Percentiles rank a stretch among this genome's conserved stretches.
phyloP scores from a whole-genome alignment of 345 rosid genomes.

The Aethionema arabicum region DNA sequence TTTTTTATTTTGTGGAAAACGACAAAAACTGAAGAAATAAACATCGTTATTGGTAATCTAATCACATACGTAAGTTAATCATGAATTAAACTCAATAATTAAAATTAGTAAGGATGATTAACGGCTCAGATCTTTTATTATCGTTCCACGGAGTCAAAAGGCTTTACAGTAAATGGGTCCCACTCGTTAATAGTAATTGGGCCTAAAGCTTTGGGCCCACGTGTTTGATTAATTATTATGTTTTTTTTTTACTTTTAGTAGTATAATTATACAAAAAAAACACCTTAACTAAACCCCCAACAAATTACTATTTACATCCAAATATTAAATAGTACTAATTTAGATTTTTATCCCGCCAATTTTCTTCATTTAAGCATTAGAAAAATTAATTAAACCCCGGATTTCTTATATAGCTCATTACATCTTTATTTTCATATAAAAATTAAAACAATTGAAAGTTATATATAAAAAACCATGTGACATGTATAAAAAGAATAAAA shows the following conservation, averaged over 20 bases:
- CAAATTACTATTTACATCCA: neutral
- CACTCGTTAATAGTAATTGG: conserved; percentile 22
- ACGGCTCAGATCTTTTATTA: conserved; percentile 31
- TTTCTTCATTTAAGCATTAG: too few relatives aligned
- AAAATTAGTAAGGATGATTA: conserved; percentile 3
- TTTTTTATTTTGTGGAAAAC: conserved; percentile 11
- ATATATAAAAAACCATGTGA: too few relatives aligned
- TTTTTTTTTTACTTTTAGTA: neutral
- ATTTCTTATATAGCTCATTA: too few relatives aligned
- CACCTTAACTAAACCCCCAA: neutral
- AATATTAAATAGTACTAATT: too few relatives aligned
- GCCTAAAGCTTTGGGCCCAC: conserved; percentile 30
- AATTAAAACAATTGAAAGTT: too few relatives aligned
- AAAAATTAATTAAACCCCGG: too few relatives aligned
- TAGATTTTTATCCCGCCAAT: too few relatives aligned
- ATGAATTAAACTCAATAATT: conserved; percentile 22
- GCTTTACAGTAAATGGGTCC: conserved; percentile 20
- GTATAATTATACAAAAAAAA: too few relatives aligned
- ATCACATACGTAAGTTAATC: conserved; percentile 34
- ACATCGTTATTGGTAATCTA: conserved; percentile 25
- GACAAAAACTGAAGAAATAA: conserved; percentile 31
- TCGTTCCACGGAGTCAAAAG: conserved; percentile 26
- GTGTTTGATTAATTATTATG: conserved; percentile 22
- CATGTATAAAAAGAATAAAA: neutral
- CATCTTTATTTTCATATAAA: too few relatives aligned